These are phyloP conservation scores for Erythrophleum ivorense DNA, from an alignment of 331 rosid species.

Conservation along the genomic window DNA sequence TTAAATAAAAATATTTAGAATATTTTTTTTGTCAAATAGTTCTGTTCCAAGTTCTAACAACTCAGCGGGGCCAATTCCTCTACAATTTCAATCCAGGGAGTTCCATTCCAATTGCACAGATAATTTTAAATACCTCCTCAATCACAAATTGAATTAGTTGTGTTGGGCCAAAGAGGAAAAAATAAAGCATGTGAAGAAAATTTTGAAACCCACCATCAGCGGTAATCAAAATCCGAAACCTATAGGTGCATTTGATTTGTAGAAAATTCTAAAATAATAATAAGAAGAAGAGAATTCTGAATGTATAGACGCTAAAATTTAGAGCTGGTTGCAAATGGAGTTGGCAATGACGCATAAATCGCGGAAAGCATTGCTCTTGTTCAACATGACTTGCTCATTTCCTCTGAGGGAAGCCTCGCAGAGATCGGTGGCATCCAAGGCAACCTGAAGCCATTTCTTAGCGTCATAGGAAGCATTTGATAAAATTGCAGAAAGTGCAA, in stretches of 20 bases:
- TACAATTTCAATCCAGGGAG: not conserved
- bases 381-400: constrained; percentile 6
- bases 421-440: constrained; percentile 47
- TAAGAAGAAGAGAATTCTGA: not conserved
- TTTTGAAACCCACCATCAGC: not conserved
- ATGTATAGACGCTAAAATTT: not conserved
- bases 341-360: constrained; percentile 54
- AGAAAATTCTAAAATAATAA: not conserved
- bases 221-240: not conserved
- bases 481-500: constrained; percentile 43
- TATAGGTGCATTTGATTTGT: not conserved
- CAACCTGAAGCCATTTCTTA: constrained; percentile 53
- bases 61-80: not conserved
- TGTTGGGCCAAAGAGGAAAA: too few species aligned
- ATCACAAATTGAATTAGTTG: too few species aligned
- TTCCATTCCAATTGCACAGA: too few species aligned
- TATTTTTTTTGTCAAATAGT: not conserved
- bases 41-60: not conserved
- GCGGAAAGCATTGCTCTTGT: constrained; percentile 36
- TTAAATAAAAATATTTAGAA: not conserved
- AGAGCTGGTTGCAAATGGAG: not conserved
- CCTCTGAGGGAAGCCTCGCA: constrained; percentile 51
- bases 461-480: constrained; percentile 27
- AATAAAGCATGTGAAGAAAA: not conserved
- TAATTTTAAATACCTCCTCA: too few species aligned